These are phyloP conservation scores for Mortierella claussenii DNA, from an alignment of 192 early-diverging fungal genomes.

Conservation along the genomic window DNA sequence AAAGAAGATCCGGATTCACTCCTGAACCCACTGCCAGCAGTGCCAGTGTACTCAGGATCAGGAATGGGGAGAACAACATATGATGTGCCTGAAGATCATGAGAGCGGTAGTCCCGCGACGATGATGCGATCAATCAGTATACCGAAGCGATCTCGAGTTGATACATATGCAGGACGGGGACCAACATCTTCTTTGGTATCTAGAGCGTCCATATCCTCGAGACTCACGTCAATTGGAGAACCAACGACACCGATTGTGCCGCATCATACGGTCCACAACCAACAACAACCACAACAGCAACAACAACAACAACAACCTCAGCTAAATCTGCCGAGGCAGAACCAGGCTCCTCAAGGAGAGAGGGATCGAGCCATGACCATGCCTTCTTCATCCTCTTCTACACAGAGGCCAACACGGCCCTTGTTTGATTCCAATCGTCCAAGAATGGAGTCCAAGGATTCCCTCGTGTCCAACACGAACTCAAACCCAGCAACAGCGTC, in stretches of 20 bases:
- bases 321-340: too few relatives aligned
- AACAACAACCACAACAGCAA: too few relatives aligned
- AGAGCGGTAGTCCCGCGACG: slow-evolving; percentile 47
- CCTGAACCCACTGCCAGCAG: slow-evolving; percentile 22
- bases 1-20: slow-evolving; percentile 45
- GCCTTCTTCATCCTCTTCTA: slow-evolving; percentile 11
- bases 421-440: slow-evolving; percentile 33
- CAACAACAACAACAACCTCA: too few relatives aligned
- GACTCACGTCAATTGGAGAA: slow-evolving; percentile 33
- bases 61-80: too few relatives aligned
- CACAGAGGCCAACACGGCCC: slow-evolving; percentile 21
- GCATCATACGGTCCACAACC: slow-evolving; percentile 4
- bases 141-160: slow-evolving; percentile 43
- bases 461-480: too few relatives aligned
- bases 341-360: slow-evolving; percentile 1
- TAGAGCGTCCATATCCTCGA: slow-evolving; percentile 22
- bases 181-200: slow-evolving; percentile 26
- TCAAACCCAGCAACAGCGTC: too few relatives aligned
- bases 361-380: too few relatives aligned
- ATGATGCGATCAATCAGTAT: slow-evolving; percentile 50
- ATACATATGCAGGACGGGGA: slow-evolving; percentile 27
- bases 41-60: too few relatives aligned
- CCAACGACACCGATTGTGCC: slow-evolving; percentile 30
- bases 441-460: slow-evolving; percentile 38
- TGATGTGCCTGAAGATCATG: slow-evolving; percentile 38